phyloP scores from a whole-genome alignment of 2,329 filamentous ascomycete genomes.

The Colletotrichum caudatum region DNA sequence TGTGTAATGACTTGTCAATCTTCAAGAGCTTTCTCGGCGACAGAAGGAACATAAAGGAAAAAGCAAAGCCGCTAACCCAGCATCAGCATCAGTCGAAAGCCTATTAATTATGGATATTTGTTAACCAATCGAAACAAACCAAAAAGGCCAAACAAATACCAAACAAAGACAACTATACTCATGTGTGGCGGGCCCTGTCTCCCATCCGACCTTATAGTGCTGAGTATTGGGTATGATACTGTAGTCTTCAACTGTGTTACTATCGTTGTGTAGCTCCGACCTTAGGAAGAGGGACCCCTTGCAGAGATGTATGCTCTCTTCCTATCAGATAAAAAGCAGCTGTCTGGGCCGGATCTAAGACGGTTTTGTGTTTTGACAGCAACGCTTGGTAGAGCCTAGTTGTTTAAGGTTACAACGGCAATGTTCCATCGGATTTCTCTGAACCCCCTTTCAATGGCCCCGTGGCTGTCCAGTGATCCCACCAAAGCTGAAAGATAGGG shows the following conservation, averaged over 20 bases:
- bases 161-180: not conserved
- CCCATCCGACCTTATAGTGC: not conserved
- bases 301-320: not conserved
- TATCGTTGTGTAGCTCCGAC: too few species aligned
- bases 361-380: not conserved
- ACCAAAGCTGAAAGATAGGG: not conserved
- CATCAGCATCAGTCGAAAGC: not conserved
- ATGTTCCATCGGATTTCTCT: conserved; percentile 8
- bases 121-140: not conserved
- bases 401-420: not conserved
- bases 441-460: not conserved
- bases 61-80: not conserved
- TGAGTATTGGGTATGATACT: too few species aligned
- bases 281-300: too few species aligned
- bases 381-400: conserved; percentile 2
- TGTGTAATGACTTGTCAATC: not conserved
- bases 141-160: conserved; percentile 3
- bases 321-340: conserved; percentile 10
- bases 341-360: not conserved
- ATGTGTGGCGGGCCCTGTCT: conserved; percentile 2
- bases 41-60: not conserved
- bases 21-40: not conserved
- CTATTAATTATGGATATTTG: not conserved
- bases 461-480: not conserved
- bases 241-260: too few species aligned